Base-by-base conservation (phyloP, 2,329 filamentous ascomycete genomes). In the Kalaharituber pfeilii region DNA sequence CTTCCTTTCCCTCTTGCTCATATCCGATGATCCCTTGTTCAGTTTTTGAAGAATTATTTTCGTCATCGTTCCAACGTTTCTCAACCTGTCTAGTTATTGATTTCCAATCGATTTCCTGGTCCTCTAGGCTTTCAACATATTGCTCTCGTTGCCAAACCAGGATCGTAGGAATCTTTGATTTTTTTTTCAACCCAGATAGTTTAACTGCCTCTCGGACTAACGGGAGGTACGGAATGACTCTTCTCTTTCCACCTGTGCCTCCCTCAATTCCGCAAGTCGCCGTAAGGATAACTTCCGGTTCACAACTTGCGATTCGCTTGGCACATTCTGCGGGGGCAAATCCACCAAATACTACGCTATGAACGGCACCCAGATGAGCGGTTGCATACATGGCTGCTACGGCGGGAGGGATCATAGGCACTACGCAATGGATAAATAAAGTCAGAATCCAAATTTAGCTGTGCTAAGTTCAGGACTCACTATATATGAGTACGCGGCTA, bases 381-480 rank as follows among this genome's bases (percentile, higher is more conserved):
- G 84, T 78, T 24, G 89, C 87, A 3, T 95, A 77, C 60, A 91
- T 86, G 8, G 84, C 88, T 58, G 93, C 79, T n/a, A 94, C 67
- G 1, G 87, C 84, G 0, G 86, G 81, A 0, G 89, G 88, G 44
- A 95, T 86, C 88, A 95, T 95, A 53, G 88, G 88, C 88, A 95
- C 82, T 86, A 59, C 24, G n/a, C 20, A 45, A 8, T 55, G 52
- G 30, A 59, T 58, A 24, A 61, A 30, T 56, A 27, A n/a, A n/a
- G n/a, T n/a, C n/a, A n/a, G n/a, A n/a, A n/a, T n/a, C n/a, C n/a
- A n/a, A n/a, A n/a, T n/a, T n/a, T 28, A 9, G 15, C 11, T 49
- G 26, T 26, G 26, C 30, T 15, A 51, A 18, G 49, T 11, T 45
- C 4, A 15, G 27, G 51, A 68, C 78, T 66, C 68, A 85, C 82